Evolutionary conservation across 2,329 filamentous ascomycete genomes (phyloP), one percentile per base, ranked within the genome.

Genomic region (Fusarium lateritium): DNA sequence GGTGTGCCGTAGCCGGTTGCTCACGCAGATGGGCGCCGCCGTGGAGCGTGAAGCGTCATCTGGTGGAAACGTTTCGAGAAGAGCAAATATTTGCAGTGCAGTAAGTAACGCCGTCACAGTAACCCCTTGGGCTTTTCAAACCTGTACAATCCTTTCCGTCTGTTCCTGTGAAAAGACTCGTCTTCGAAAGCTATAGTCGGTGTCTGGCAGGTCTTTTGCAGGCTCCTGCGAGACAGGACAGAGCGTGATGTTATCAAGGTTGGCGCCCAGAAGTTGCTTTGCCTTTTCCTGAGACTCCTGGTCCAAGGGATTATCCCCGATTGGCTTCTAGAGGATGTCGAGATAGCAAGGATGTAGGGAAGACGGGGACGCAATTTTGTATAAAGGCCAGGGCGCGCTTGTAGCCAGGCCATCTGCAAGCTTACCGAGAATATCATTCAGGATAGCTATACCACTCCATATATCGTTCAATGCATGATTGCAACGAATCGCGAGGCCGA

Each of bases 381-480:
- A 42, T 14, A 34, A 26, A 1, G 19, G 15, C 0, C 36, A 28
- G 22, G 31, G 21, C 3, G 28, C 21, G 4, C 47, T 6, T 5
- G n/a, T 7, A 1, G 8, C 17, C 8, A 57, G 10, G 3, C 34
- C 52, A 6, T 28, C 26, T 7, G 56, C 53, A 11, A 59, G 56
- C 3, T 33, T 57, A 13, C 21, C 6, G 3, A 59, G 21, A 10
- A 57, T 7, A 13, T 49, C 33, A n/a, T 49, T 17, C 3, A 59
- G 24, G 2, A 59, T 40, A 10, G 52, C 56, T 5, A 26, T 21
- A 2, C 56, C 56, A 3, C 56, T 59, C 56, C 56, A 59, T 14
- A 47, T 40, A 9, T 59, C 56, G n/a, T 59, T 59, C 2, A 59
- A 17, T 19, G 56, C 56, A 59, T 59, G 56, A 3, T 57, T 59